phyloP scores from a whole-genome alignment of 2,329 filamentous ascomycete genomes.

The Fusarium anthophilum region DNA sequence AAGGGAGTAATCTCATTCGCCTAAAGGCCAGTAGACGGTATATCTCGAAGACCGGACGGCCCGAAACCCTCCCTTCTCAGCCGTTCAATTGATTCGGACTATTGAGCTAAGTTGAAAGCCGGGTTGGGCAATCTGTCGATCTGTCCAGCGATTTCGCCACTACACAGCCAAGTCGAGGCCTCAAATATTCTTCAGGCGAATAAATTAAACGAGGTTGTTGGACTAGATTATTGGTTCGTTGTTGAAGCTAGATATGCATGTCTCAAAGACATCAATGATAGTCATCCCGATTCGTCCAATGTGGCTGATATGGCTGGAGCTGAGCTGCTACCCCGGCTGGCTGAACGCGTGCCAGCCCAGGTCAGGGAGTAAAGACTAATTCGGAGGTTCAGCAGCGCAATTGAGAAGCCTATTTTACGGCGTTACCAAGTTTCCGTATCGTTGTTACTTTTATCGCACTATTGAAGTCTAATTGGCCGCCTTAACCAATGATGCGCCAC shows the following conservation, averaged over 20 bases:
- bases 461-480: neutral
- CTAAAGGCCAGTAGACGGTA: neutral
- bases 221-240: accelerated
- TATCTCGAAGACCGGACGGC: neutral
- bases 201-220: accelerated
- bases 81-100: accelerated
- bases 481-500: no score
- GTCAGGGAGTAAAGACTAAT: neutral
- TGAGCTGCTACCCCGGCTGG: neutral
- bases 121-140: accelerated
- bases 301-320: neutral
- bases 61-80: neutral
- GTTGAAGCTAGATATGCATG: neutral
- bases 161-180: neutral
- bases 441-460: neutral
- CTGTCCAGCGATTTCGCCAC: neutral
- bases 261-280: neutral
- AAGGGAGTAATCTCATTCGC: accelerated
- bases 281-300: neutral
- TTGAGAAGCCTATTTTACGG: no score
- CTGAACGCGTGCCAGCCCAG: neutral
- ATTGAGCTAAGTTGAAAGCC: no score
- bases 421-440: accelerated
- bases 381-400: neutral
- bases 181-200: accelerated